Evolutionary conservation across 2,329 filamentous ascomycete genomes (phyloP).

Genomic region (Botryotinia narcissicola): DNA sequence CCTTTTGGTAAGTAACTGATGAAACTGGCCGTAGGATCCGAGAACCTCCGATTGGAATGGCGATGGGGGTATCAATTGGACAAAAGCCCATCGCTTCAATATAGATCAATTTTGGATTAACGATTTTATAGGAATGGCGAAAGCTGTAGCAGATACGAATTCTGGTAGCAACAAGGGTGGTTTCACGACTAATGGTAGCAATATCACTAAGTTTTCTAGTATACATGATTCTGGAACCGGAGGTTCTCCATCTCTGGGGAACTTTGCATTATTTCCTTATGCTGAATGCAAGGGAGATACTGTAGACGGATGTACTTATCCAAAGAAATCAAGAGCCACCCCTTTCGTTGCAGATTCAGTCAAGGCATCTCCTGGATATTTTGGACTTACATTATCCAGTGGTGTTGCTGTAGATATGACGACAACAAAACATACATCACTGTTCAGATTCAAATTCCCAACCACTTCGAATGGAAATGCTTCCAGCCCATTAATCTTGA

Average conservation of each 20-base stretch:
- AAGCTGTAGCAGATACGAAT: constrained; percentile 55
- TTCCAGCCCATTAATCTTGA: constrained; percentile 55
- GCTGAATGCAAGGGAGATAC: constrained; percentile 58
- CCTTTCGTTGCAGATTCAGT: constrained; percentile 47
- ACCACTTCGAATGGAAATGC: constrained; percentile 40
- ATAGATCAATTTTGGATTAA: constrained; percentile 3
- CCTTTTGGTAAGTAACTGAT: constrained; percentile 45
- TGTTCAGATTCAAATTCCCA: constrained; percentile 65
- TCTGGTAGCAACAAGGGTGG: constrained; percentile 54
- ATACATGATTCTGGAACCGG: constrained; percentile 48
- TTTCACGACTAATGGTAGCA: constrained; percentile 49
- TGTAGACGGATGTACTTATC: constrained; percentile 60
- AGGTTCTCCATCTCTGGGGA: constrained; percentile 61
- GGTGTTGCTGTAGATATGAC: constrained; percentile 66
- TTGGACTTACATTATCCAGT: constrained; percentile 56
- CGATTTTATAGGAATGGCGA: constrained; percentile 43
- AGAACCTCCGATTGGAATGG: neutral
- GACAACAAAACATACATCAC: constrained; percentile 57
- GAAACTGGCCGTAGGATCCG: neutral
- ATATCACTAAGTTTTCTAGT: constrained; percentile 36
- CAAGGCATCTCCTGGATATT: constrained; percentile 62
- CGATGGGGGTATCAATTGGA: neutral
- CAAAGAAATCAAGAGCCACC: constrained; percentile 47
- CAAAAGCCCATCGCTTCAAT: neutral
- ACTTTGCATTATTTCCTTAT: constrained; percentile 71